These are phyloP conservation scores for Chenopodium formosanum DNA, from an alignment of 148 eudicot species.

Conservation along the genomic window DNA sequence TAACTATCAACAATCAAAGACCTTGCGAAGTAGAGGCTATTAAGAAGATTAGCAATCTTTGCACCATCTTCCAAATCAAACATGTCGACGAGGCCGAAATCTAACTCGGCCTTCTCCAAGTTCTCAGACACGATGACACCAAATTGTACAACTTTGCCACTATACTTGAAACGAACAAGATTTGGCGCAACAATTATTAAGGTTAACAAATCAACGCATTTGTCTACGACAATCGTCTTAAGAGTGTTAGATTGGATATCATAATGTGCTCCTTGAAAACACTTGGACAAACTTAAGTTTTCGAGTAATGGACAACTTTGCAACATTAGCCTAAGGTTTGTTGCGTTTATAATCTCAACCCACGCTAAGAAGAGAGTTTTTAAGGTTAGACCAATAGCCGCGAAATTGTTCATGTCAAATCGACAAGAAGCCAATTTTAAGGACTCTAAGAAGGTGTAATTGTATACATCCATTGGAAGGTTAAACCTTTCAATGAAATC, in stretches of 20 bases:
- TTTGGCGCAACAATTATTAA: constrained; percentile 17
- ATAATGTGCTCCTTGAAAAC: constrained; percentile 3
- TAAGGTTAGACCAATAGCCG: constrained; percentile 11
- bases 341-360: constrained; percentile 3
- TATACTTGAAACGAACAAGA: constrained; percentile 27
- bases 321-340: not conserved
- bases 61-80: constrained; percentile 23
- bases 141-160: constrained; percentile 23
- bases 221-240: constrained; percentile 28
- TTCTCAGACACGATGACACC: not conserved
- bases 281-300: constrained; percentile 31
- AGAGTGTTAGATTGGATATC: constrained; percentile 18
- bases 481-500: constrained; percentile 2
- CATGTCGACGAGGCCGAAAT: constrained; percentile 7
- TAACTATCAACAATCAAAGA: constrained; percentile 37
- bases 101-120: constrained; percentile 29
- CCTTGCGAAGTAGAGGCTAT: constrained; percentile 2
- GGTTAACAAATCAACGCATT: constrained; percentile 23
- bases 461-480: constrained; percentile 26
- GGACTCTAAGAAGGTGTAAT: constrained; percentile 16
- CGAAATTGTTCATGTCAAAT: not conserved
- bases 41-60: not conserved
- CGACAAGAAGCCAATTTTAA: constrained; percentile 30
- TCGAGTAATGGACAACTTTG: constrained; percentile 25
- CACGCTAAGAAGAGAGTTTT: constrained; percentile 30